A percentile compares a stretch with the other conserved stretches of the same genome.
Evolutionary conservation across 2,329 filamentous ascomycete genomes (phyloP).

Genomic region (Stagonosporopsis tanaceti): DNA sequence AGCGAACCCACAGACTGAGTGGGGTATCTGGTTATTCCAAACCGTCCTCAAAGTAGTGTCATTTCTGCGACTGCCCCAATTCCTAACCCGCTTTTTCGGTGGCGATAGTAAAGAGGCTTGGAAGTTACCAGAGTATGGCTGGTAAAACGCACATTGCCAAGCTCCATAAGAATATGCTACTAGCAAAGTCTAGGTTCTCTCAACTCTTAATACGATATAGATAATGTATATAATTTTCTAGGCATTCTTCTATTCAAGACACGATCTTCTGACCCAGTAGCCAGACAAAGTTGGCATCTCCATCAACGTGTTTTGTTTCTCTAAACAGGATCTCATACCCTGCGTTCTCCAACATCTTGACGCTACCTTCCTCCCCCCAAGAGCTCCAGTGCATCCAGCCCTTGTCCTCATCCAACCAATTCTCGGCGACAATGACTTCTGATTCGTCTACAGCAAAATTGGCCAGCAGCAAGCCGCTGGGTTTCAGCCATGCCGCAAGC

Average conservation of each 20-base stretch:
- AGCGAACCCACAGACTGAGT: slow-evolving; percentile 42
- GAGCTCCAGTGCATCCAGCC: slow-evolving; percentile 53
- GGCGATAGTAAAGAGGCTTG: slow-evolving; percentile 13
- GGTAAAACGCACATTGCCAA: not conserved
- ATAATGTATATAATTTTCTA: not conserved
- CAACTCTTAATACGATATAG: not conserved
- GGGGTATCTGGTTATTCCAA: slow-evolving; percentile 36
- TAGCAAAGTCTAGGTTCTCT: not conserved
- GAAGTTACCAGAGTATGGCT: slow-evolving; percentile 27
- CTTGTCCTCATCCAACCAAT: slow-evolving; percentile 48
- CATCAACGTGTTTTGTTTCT: slow-evolving; percentile 33
- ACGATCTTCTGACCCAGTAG: slow-evolving; percentile 23
- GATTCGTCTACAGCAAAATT: slow-evolving; percentile 50
- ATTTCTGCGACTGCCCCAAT: slow-evolving; percentile 5
- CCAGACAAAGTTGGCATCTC: slow-evolving; percentile 42
- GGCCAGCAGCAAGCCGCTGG: slow-evolving; percentile 56
- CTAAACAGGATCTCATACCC: slow-evolving; percentile 38
- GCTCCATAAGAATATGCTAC: not conserved
- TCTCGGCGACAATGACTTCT: slow-evolving; percentile 18
- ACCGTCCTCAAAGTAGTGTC: slow-evolving; percentile 21
- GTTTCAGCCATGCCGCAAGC: slow-evolving; percentile 59
- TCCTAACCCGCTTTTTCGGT: slow-evolving; percentile 11
- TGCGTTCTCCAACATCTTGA: slow-evolving; percentile 38
- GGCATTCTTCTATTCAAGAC: no score
- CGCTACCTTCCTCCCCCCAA: slow-evolving; percentile 48